phyloP scores from a whole-genome alignment of 2,329 filamentous ascomycete species.

The Aspergillus ibericus region DNA sequence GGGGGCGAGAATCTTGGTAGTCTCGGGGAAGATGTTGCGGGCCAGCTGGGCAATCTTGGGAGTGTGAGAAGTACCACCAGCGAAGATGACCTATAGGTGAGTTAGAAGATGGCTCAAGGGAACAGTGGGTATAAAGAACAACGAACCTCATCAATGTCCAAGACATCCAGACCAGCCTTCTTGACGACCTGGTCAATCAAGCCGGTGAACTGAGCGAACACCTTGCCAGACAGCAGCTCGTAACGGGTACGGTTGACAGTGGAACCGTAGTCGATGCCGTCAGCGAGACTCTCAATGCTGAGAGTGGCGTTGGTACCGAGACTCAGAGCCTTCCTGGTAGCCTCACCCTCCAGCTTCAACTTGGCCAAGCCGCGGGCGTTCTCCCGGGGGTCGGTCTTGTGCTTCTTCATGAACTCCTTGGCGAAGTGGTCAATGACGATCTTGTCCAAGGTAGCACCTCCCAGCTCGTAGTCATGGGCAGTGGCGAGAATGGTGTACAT shows the following conservation, averaged over 20 bases:
- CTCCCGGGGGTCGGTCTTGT: slow-evolving; percentile 82
- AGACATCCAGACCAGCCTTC: slow-evolving; percentile 87
- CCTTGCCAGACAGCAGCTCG: slow-evolving; percentile 82
- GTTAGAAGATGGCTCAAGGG: background rate
- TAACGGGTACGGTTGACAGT: slow-evolving; percentile 93
- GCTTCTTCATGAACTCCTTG: slow-evolving; percentile 98
- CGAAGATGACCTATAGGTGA: slow-evolving; percentile 69
- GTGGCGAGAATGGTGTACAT: slow-evolving; percentile 96
- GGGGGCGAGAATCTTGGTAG: slow-evolving; percentile 76
- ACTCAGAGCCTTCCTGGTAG: slow-evolving; percentile 87
- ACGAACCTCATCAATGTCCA: slow-evolving; percentile 79
- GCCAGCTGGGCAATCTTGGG: slow-evolving; percentile 87
- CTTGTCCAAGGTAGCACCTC: slow-evolving; percentile 82
- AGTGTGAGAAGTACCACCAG: slow-evolving; percentile 88
- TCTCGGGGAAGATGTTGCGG: slow-evolving; percentile 74
- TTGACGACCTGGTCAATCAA: slow-evolving; percentile 81
- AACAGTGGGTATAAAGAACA: background rate
- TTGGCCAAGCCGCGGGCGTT: slow-evolving; percentile 84
- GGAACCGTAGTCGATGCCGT: slow-evolving; percentile 86
- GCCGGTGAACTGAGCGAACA: slow-evolving; percentile 83
- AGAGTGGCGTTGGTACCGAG: slow-evolving; percentile 86
- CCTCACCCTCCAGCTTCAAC: slow-evolving; percentile 86
- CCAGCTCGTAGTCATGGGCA: slow-evolving; percentile 91
- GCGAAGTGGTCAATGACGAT: slow-evolving; percentile 94
- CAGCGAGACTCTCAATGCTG: slow-evolving; percentile 85